phyloP scores from a whole-genome alignment of 331 rosid genomes.

The Malus hybrid region DNA sequence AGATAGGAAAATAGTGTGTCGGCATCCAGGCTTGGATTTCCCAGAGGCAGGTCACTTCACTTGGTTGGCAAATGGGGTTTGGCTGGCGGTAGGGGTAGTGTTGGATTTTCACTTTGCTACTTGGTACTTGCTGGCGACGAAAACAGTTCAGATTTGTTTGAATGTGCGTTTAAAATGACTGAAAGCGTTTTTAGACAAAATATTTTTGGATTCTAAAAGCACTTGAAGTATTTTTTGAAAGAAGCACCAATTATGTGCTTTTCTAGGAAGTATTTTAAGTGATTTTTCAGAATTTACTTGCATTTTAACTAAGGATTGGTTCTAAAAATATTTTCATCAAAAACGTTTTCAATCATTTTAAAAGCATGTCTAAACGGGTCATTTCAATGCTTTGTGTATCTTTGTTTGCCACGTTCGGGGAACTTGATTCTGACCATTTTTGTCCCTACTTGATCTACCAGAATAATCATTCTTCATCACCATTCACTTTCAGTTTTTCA shows the following conservation, averaged over 20 bases:
- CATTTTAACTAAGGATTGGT: no score
- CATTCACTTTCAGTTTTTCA: background rate
- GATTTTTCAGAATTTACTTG: no score
- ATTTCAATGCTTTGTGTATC: background rate
- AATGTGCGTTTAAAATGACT: no score
- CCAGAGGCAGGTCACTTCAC: background rate
- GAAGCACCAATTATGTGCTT: no score
- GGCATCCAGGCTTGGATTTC: background rate
- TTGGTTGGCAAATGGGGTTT: background rate
- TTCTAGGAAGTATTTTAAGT: no score
- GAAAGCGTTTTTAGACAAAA: no score
- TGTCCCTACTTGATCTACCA: background rate
- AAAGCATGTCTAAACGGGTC: no score
- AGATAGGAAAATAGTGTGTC: slow-evolving; percentile 3
- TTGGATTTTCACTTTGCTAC: no score
- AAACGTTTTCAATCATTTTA: no score
- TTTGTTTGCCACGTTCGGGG: background rate
- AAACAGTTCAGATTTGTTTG: background rate
- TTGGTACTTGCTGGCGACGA: slow-evolving; percentile 2
- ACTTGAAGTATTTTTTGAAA: no score
- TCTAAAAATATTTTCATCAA: no score
- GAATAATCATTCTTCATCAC: background rate
- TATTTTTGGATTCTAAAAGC: no score
- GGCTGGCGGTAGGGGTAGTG: background rate
- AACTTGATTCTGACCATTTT: background rate